These are phyloP conservation scores for Talaromyces verruculosus DNA, from an alignment of 2,329 filamentous ascomycete genomes.

Conservation along the genomic window DNA sequence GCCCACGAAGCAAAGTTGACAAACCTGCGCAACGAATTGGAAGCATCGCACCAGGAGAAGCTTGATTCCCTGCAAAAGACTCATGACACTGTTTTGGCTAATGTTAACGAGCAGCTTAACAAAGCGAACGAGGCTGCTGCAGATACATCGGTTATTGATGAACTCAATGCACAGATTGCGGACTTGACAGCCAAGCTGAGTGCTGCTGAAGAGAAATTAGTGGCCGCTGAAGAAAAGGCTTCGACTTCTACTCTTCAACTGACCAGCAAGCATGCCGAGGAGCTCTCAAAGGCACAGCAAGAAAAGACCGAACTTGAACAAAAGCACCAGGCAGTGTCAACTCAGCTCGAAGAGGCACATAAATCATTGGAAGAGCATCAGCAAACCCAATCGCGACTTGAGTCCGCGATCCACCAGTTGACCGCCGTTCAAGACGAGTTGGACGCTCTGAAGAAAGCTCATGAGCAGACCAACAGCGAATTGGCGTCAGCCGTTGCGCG, in stretches of 20 bases:
- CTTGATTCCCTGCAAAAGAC: conserved; percentile 37
- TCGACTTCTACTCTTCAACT: conserved; percentile 45
- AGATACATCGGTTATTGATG: conserved; percentile 40
- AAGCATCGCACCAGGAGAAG: conserved; percentile 37
- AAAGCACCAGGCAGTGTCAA: conserved; percentile 35
- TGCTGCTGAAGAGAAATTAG: conserved; percentile 51
- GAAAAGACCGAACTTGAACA: conserved; percentile 50
- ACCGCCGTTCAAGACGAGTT: conserved; percentile 37
- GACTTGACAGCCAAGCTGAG: conserved; percentile 65
- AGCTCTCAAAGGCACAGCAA: conserved; percentile 45
- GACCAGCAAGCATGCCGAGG: conserved; percentile 44
- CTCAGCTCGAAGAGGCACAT: conserved; percentile 77
- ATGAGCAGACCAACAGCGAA: conserved; percentile 33
- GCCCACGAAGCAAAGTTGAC: conserved; percentile 43
- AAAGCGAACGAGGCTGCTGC: conserved; percentile 38
- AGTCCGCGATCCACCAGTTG: conserved; percentile 59
- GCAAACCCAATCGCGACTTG: conserved; percentile 65
- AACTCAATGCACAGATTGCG: conserved; percentile 42
- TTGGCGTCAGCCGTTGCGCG: conserved; percentile 34
- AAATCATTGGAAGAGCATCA: conserved; percentile 79
- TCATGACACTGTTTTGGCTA: conserved; percentile 37
- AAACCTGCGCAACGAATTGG: conserved; percentile 38
- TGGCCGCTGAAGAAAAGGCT: conserved; percentile 43
- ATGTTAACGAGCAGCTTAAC: conserved; percentile 36
- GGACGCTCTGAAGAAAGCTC: conserved; percentile 32